Evolutionary conservation across 495 filamentous ascomycete genomes (phyloP).

Genomic region (Aspergillus egyptiacus): DNA sequence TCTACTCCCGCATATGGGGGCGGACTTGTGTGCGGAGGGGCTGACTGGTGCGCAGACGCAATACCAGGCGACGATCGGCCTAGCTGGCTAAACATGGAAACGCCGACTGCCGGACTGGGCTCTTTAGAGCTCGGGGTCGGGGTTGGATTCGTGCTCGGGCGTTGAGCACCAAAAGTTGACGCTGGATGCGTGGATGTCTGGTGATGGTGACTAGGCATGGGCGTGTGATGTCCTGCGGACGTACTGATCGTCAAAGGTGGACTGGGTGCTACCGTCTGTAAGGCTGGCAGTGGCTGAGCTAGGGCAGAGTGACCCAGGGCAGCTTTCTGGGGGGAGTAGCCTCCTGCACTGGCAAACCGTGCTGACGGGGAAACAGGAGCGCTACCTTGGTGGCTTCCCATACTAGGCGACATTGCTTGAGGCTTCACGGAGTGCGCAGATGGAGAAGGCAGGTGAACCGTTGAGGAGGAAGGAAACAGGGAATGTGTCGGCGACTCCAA

Average conservation of each 20-base stretch:
- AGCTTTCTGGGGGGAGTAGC: slow-evolving; percentile 39
- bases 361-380: slow-evolving; percentile 59
- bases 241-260: slow-evolving; percentile 30
- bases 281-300: slow-evolving; percentile 28
- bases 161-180: slow-evolving; percentile 37
- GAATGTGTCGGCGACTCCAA: slow-evolving; percentile 24
- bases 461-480: slow-evolving; percentile 31
- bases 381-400: slow-evolving; percentile 48
- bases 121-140: slow-evolving; percentile 45
- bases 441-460: slow-evolving; percentile 28
- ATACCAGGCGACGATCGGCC: slow-evolving; percentile 43
- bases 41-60: slow-evolving; percentile 20
- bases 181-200: slow-evolving; percentile 37
- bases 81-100: slow-evolving; percentile 44
- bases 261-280: slow-evolving; percentile 23
- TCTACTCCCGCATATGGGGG: slow-evolving; percentile 29
- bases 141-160: slow-evolving; percentile 37
- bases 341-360: slow-evolving; percentile 29
- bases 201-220: slow-evolving; percentile 28
- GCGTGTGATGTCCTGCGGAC: slow-evolving; percentile 21
- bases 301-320: slow-evolving; percentile 44
- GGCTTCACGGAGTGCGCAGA: slow-evolving; percentile 27
- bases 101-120: slow-evolving; percentile 50
- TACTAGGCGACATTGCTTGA: slow-evolving; percentile 34
- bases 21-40: slow-evolving; percentile 13